phyloP scores from a whole-genome alignment of 805 yeast genomes.

The Wickerhamomyces subpelliculosus region DNA sequence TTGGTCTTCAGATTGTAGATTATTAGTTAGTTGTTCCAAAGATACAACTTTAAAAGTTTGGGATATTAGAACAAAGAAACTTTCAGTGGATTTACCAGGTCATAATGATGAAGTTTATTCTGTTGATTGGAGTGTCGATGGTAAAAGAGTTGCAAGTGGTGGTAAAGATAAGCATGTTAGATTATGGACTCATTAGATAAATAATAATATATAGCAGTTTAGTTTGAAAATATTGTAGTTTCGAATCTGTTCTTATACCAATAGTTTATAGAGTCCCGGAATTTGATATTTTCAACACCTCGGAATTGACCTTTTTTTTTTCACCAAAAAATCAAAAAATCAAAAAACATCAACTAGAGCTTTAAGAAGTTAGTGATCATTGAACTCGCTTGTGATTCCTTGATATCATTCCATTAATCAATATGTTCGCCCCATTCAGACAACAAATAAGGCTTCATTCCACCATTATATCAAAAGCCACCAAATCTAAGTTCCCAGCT shows the following conservation, averaged over 20 bases:
- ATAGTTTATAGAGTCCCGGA: too few relatives aligned
- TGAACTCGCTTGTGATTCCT: too few relatives aligned
- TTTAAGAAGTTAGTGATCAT: too few relatives aligned
- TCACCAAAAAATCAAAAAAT: neutral
- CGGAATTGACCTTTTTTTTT: neutral
- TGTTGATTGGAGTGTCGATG: slow-evolving; percentile 97
- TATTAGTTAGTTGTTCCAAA: slow-evolving; percentile 88
- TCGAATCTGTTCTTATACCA: too few relatives aligned
- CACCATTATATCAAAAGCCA: neutral
- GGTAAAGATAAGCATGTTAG: slow-evolving; percentile 94
- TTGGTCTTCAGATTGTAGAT: slow-evolving; percentile 93
- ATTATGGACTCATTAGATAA: slow-evolving; percentile 74
- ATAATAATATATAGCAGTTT: too few relatives aligned
- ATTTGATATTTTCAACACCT: neutral
- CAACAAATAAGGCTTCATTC: slow-evolving; percentile 2
- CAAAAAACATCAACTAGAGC: too few relatives aligned
- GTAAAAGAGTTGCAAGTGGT: slow-evolving; percentile 90
- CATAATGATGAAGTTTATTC: slow-evolving; percentile 94
- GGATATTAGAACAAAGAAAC: slow-evolving; percentile 84
- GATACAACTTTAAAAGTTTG: slow-evolving; percentile 95
- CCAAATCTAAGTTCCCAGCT: neutral
- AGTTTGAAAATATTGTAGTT: too few relatives aligned
- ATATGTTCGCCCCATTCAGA: neutral
- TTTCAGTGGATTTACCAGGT: slow-evolving; percentile 89
- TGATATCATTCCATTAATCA: too few relatives aligned